Percentiles rank a stretch among this genome's conserved stretches.
Evolutionary conservation across 176 grass and related monocot genomes (phyloP).

Genomic region (Thalia dealbata): DNA sequence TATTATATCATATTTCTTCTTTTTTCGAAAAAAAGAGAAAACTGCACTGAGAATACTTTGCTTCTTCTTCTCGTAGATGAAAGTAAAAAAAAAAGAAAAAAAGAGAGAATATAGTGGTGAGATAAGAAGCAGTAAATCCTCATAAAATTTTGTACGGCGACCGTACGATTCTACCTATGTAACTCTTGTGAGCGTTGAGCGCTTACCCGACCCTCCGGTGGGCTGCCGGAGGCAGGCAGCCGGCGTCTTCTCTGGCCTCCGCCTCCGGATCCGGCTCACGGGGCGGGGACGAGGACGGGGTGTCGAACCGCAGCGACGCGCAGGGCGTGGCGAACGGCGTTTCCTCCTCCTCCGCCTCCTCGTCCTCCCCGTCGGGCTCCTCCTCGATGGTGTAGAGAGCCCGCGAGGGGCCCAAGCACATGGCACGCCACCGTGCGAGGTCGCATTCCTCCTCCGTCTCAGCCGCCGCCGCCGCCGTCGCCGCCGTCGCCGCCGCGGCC

Average conservation of each 20-base stretch:
- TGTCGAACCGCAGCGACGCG: conserved; percentile 1
- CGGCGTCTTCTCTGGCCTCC: not conserved
- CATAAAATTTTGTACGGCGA: not conserved
- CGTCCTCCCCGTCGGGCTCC: conserved; percentile 2
- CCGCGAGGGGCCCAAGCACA: conserved; percentile 15
- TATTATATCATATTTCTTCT: too few species aligned
- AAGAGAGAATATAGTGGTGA: not conserved
- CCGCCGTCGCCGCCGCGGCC: not conserved
- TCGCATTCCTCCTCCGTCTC: conserved; percentile 10
- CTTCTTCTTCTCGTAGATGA: not conserved
- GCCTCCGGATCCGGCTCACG: not conserved
- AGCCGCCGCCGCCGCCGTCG: not conserved
- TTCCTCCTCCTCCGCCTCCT: not conserved
- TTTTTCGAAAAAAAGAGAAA: not conserved
- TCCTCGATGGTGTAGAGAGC: conserved; percentile 19
- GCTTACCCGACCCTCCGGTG: not conserved
- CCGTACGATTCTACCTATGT: not conserved
- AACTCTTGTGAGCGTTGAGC: not conserved
- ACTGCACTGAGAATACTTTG: not conserved
- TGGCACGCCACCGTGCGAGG: conserved; percentile 1
- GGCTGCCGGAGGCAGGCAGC: not conserved
- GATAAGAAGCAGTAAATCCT: not conserved
- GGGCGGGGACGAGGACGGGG: conserved; percentile 8
- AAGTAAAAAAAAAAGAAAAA: not conserved
- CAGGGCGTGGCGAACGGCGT: conserved; percentile 1